Percentiles rank a stretch among this genome's conserved stretches.
Evolutionary conservation across 768 basidiomycete species (phyloP).

Genomic region (Boletus tomentosulus): DNA sequence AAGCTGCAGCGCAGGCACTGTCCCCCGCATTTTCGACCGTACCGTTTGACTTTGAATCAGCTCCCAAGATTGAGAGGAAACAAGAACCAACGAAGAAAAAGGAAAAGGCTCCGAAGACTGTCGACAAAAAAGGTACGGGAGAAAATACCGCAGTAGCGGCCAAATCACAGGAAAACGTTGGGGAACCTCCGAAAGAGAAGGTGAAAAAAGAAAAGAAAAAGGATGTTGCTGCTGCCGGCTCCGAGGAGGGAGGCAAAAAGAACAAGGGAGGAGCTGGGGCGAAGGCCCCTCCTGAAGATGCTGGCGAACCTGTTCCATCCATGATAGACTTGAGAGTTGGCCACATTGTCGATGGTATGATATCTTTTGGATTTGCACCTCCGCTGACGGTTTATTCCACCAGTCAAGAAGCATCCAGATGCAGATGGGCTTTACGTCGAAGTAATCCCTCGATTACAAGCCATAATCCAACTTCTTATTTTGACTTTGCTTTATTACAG

Average conservation of each 20-base stretch:
- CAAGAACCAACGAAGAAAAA: conserved; percentile 75
- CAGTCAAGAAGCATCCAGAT: conserved; percentile 95
- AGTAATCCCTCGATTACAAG: conserved; percentile 36
- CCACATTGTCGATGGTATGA: conserved; percentile 82
- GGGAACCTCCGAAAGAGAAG: conserved; percentile 21
- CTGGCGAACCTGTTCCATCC: conserved; percentile 82
- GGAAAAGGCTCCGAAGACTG: conserved; percentile 47
- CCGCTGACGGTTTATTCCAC: conserved; percentile 7
- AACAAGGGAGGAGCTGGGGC: conserved; percentile 36
- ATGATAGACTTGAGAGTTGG: conserved; percentile 98
- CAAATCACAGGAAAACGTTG: conserved; percentile 39
- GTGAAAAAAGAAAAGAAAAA: conserved; percentile 54
- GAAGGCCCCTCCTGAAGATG: conserved; percentile 49
- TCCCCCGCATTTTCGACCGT: conserved; percentile 54
- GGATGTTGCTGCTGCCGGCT: conserved; percentile 40
- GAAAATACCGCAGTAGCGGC: conserved; percentile 26
- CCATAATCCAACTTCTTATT: not conserved
- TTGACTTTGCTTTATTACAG: conserved; percentile 34
- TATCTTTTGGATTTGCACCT: not conserved
- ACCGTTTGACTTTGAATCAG: conserved; percentile 66
- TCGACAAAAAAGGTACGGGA: conserved; percentile 24
- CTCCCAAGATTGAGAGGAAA: conserved; percentile 73
- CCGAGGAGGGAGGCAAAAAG: conserved; percentile 33
- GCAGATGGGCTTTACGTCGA: conserved; percentile 98
- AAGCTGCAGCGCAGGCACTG: conserved; percentile 48